phyloP scores from a whole-genome alignment of 306 rosid species.

The Pyrus communis region DNA sequence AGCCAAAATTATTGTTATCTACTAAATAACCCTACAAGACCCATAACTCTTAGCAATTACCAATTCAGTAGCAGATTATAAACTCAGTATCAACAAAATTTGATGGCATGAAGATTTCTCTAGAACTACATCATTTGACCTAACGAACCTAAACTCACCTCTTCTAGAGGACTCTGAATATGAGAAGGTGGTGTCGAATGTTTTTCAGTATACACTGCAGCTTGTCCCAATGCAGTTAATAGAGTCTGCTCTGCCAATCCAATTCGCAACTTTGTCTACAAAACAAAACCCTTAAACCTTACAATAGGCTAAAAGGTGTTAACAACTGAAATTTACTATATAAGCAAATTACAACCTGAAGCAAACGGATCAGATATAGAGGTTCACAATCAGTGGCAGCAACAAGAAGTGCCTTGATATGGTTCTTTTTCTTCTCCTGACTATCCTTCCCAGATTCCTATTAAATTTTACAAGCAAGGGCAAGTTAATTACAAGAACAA shows the following conservation, averaged over 20 bases:
- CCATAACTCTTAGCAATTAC: neutral
- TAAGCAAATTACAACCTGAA: slow-evolving; percentile 54
- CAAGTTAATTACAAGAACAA: neutral
- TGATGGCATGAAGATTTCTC: neutral
- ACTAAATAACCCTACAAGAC: neutral
- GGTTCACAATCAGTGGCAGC: slow-evolving; percentile 96
- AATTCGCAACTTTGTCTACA: slow-evolving; percentile 72
- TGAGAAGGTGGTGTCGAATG: slow-evolving; percentile 58
- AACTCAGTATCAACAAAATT: neutral
- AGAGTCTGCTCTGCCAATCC: slow-evolving; percentile 89
- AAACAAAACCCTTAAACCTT: slow-evolving; percentile 13
- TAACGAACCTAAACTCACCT: slow-evolving; percentile 42
- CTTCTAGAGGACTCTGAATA: slow-evolving; percentile 69
- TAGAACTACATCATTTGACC: slow-evolving; percentile 4
- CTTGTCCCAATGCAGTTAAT: slow-evolving; percentile 89
- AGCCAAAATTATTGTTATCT: neutral
- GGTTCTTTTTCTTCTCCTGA: slow-evolving; percentile 87
- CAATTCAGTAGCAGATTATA: neutral
- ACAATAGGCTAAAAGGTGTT: slow-evolving; percentile 13
- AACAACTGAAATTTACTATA: slow-evolving; percentile 14
- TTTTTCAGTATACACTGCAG: slow-evolving; percentile 68
- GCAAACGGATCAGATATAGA: slow-evolving; percentile 67
- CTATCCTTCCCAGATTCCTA: slow-evolving; percentile 97
- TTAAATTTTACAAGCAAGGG: slow-evolving; percentile 12
- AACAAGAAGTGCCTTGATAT: slow-evolving; percentile 77